Base-by-base conservation (phyloP, 768 basidiomycete genomes). In the Solioccasus polychromus region DNA sequence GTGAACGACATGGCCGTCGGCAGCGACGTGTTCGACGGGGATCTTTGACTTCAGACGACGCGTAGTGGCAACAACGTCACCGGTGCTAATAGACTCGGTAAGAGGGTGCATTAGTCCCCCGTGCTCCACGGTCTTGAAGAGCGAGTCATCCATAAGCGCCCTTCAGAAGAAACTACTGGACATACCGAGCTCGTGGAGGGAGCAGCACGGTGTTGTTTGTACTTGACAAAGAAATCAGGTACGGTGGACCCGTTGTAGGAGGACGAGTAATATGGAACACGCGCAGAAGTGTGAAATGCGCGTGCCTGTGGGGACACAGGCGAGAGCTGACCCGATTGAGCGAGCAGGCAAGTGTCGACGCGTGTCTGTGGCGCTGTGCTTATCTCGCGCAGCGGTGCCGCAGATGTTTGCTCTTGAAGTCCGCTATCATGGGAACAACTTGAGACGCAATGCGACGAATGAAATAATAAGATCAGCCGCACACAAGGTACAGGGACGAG, bases 21-120 rank as follows among this genome's bases (percentile, higher is more conserved):
- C 8, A n/a, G 22, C 28, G 1, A 42, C 48, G 30, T 65, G 60
- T 31, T 64, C 63, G 22, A 67, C 45, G 5, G 63, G 63, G 8
- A 57, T 53, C 49, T 64, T 64, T 6, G 60, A n/a, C 39, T 39
- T 42, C 3, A 64, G 40, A 30, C 63, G 65, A 42, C 62, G 65
- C 6, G 62, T 67, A 4, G 8, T 55, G 8, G 65, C 63, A 7
- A 58, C 42, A 8, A 65, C 24, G 19, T 67, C 62, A 4, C 58
- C 60, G 8, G 39, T 42, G 18, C 50, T 43, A 20, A 62, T 48
- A 0, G 57, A 57, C 25, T 54, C 35, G 1, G 60, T 26, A 10
- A 67, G 51, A 3, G 61, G 19, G 3, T 18, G 39, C 65, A 64
- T 62, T 12, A 64, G 45, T 18, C 55, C 59, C n/a, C 28, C 5